phyloP scores from a whole-genome alignment of 2,329 filamentous ascomycete species.

The Fusarium sp. region DNA sequence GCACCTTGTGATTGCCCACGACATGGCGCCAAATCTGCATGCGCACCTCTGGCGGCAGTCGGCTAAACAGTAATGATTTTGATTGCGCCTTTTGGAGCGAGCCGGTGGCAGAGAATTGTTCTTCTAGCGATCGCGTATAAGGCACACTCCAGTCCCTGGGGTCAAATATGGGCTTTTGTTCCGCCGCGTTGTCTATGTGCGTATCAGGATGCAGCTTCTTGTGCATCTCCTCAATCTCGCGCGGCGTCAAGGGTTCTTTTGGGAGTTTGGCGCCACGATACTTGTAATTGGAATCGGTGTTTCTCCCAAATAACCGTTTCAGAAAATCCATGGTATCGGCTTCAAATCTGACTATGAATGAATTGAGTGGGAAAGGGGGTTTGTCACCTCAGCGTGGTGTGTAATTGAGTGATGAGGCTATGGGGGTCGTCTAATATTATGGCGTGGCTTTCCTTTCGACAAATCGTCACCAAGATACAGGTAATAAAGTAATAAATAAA shows the following conservation, averaged over 20 bases:
- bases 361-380: no score
- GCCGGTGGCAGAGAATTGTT: background rate
- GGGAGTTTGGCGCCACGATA: background rate
- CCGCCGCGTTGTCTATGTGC: background rate
- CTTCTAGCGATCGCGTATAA: background rate
- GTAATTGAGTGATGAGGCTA: background rate
- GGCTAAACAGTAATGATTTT: background rate
- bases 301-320: background rate
- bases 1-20: background rate
- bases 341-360: rapidly evolving
- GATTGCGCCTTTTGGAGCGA: background rate
- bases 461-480: no score
- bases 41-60: background rate
- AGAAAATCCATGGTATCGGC: background rate
- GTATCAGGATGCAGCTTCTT: background rate
- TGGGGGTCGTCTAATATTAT: rapidly evolving
- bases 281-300: background rate
- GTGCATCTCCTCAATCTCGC: background rate
- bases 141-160: background rate
- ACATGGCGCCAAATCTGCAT: background rate
- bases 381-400: background rate
- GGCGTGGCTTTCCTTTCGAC: background rate
- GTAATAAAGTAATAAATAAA: background rate
- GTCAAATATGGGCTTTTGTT: background rate
- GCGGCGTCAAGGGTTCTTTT: background rate